Evolutionary conservation across 1,284 basidiomycete species (phyloP), one percentile per base, ranked within the genome.

Genomic region (Ceratobasidium sp.): DNA sequence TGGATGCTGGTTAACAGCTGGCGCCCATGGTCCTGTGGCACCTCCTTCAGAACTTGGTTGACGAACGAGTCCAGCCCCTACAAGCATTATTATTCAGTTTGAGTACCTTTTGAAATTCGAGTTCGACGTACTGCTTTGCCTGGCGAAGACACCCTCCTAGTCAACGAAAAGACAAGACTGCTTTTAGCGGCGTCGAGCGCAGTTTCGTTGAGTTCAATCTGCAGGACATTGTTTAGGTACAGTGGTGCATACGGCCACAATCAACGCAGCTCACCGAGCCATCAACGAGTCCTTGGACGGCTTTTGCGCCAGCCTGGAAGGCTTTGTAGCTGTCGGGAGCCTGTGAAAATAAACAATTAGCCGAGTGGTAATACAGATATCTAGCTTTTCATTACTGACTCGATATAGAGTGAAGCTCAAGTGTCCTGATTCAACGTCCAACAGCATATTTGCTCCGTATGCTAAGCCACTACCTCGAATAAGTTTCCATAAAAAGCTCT

Each of bases 401-500:
- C 94, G 88, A 82, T 96, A 96, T 2, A 98, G 87, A 7, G 89
- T 88, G 85, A 98, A 98, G 76, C 86, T 90, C 35, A 97, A 86
- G 20, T 94, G 84, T 4, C 96, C 95, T 45, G 92, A 88, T 84
- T 99, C 97, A 54, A 91, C 85, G 81, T 98, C 95, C 26, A 92
- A 84, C 1, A 88, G 87, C 66, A 96, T 89, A 80, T 91, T 90
- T 23, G 96, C 95, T 17, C 96, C 96, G 81, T 99, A 99, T 0
- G 98, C 98, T 58, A 98, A 85, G 17, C 97, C 97, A 69, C 94
- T 92, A 2, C 97, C 97, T 76, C 96, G 91, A 79, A 98, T 95
- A 77, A 92, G 92, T 92, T 84, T 83, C 97, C 98, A 99, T 76
- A 99, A 89, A 83, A 93, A 98, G 79, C 94, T 94, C 85, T 99